Base-by-base conservation (phyloP, 805 yeast species). In the Candida insectalens region DNA sequence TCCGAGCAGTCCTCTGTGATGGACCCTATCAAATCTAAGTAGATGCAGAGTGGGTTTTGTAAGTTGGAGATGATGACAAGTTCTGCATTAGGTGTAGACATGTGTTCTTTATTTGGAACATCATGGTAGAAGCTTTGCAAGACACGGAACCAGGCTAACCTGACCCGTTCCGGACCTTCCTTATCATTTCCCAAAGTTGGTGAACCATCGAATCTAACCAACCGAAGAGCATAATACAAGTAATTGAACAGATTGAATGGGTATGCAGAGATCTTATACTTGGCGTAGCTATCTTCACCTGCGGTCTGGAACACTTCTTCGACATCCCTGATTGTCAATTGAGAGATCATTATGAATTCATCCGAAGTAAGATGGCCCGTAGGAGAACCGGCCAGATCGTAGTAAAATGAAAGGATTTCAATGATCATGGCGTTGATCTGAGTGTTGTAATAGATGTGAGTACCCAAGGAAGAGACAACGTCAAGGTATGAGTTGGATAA, bases 371-470 rank as follows among this genome's bases (percentile, higher is more conserved):
- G 36, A 17, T 40, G 32, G 14, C 35, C 41, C 10, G 40, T 23
- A 4, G 41, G 33, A 23, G 37, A 37, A n/a, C 33, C 40, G 50
- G 39, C 59, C 33, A 29, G 49, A 44, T 36, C 59, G 43, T 47
- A 65, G 35, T 59, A 57, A 37, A 63, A 70, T 14, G 67, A 44
- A 27, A 77, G 57, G 12, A 87, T 61, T 38, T 82, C 94, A 19
- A 74, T 70, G 14, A 87, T 62, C 62, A 89, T 78, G 51, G 88
- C 96, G 12, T 78, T 69, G 4, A 81, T 73, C 54, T 92, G 98
- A 44, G 85, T 94, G 39, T 77, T 77, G 52, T 89, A 89, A 47
- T 87, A 87, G 9, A 77, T 70, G 51, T 87, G 95, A 3, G 74
- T 69, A 2, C 87, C 76, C 34, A 89, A 63, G 38, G 80, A 77